Conservation (phyloP, 306 rosid genomes). For the Trifolium fragiferum region DNA sequence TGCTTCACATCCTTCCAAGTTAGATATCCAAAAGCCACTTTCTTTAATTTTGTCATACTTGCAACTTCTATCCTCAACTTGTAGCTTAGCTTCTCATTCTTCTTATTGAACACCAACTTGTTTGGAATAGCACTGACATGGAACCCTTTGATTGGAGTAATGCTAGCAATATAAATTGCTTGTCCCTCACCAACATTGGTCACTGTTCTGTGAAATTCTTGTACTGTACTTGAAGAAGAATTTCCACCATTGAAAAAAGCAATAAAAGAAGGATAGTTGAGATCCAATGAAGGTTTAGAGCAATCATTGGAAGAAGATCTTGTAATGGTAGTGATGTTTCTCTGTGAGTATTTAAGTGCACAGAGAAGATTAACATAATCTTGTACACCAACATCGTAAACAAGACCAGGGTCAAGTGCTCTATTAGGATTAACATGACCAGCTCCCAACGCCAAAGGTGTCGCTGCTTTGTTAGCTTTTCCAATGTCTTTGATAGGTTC, state of each 20-base stretch:
- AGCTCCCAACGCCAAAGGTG: slow-evolving; percentile 74
- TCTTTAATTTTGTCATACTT: background rate
- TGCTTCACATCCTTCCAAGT: background rate
- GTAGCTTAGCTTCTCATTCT: slow-evolving; percentile 54
- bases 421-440: slow-evolving; percentile 77
- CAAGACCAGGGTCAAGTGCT: slow-evolving; percentile 76
- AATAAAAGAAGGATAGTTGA: slow-evolving; percentile 81
- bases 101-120: slow-evolving; percentile 49
- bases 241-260: slow-evolving; percentile 45
- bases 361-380: slow-evolving; percentile 80
- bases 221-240: background rate
- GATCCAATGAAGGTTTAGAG: slow-evolving; percentile 56
- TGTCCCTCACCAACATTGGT: slow-evolving; percentile 60
- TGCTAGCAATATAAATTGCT: slow-evolving; percentile 51
- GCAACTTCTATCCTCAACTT: slow-evolving; percentile 53
- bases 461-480: slow-evolving; percentile 41
- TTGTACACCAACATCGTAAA: slow-evolving; percentile 54
- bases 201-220: slow-evolving; percentile 61
- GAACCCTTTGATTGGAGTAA: slow-evolving; percentile 48
- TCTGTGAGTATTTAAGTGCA: slow-evolving; percentile 56
- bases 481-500: slow-evolving; percentile 59
- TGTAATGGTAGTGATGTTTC: slow-evolving; percentile 57
- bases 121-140: slow-evolving; percentile 50
- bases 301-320: slow-evolving; percentile 49
- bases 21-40: background rate